Percentiles rank a stretch among this genome's conserved stretches.
phyloP scores from a whole-genome alignment of 202 grass and related monocot species.

The Digitaria exilis region DNA sequence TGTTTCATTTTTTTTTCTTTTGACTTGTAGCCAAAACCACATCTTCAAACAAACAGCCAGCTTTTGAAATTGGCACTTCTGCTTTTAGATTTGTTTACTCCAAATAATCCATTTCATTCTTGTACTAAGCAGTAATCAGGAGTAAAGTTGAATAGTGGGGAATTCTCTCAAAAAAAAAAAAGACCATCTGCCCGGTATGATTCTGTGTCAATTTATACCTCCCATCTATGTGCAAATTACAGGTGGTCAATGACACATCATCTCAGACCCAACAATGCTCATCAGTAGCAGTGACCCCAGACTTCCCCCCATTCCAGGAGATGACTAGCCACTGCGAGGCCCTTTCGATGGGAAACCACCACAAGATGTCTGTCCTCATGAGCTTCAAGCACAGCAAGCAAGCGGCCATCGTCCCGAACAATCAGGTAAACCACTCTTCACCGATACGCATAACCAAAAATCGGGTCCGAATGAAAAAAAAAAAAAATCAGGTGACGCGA shows the following conservation, averaged over 20 bases:
- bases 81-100: not conserved
- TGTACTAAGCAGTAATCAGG: too few species aligned
- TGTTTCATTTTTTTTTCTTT: too few species aligned
- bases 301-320: constrained; percentile 82
- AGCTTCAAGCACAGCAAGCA: constrained; percentile 56
- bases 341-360: constrained; percentile 73
- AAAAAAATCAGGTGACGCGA: too few species aligned
- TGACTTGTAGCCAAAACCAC: too few species aligned
- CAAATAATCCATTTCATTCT: not conserved
- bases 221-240: too few species aligned
- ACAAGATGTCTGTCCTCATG: constrained; percentile 71
- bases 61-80: not conserved
- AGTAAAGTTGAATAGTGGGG: too few species aligned
- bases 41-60: too few species aligned
- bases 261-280: constrained; percentile 36
- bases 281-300: constrained; percentile 34
- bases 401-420: not conserved
- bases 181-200: too few species aligned
- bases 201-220: too few species aligned
- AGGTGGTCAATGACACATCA: constrained; percentile 61
- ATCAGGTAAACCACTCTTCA: not conserved
- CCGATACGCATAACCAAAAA: too few species aligned
- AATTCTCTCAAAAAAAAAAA: too few species aligned
- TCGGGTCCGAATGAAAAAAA: too few species aligned
- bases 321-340: constrained; percentile 89